Evolutionary conservation across 352 stramenopile genomes (phyloP).

Genomic region (Paralagenidium karlingii): DNA sequence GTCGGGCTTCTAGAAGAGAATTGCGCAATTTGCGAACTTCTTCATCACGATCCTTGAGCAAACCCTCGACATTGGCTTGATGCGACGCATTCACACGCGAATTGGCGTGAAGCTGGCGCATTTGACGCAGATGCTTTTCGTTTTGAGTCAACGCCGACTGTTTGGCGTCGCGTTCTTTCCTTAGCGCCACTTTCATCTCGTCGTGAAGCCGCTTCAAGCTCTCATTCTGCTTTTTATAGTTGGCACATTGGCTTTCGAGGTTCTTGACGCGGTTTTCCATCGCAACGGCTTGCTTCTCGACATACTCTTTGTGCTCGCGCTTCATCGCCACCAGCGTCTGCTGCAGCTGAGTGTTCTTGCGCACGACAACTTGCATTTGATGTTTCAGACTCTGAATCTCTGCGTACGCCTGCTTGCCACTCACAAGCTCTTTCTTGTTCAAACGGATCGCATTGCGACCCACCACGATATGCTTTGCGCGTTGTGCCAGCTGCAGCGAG

Average conservation of each 20-base stretch:
- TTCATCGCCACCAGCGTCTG: conserved; percentile 88
- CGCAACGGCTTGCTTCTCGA: conserved; percentile 75
- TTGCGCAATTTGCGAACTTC: conserved; percentile 73
- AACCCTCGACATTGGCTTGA: conserved; percentile 45
- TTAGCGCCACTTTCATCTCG: conserved; percentile 40
- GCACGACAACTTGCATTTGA: conserved; percentile 80
- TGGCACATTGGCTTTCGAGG: conserved; percentile 56
- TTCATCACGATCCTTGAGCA: conserved; percentile 62
- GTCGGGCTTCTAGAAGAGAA: conserved; percentile 50
- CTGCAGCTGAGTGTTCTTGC: conserved; percentile 79
- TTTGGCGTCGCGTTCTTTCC: conserved; percentile 53
- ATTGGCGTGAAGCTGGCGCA: conserved; percentile 57
- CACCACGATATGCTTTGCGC: conserved; percentile 68
- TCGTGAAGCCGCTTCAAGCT: conserved; percentile 53
- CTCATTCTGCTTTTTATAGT: conserved; percentile 45
- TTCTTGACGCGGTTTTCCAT: conserved; percentile 72
- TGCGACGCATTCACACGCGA: conserved; percentile 50
- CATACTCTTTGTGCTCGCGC: conserved; percentile 86
- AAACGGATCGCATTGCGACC: conserved; percentile 69
- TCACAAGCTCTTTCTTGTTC: conserved; percentile 80
- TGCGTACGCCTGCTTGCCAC: conserved; percentile 88
- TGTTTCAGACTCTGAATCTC: conserved; percentile 91
- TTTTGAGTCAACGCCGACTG: conserved; percentile 52
- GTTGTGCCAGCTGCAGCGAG: conserved; percentile 80
- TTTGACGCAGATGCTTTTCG: conserved; percentile 42